Evolutionary conservation across 306 rosid genomes (phyloP).

Genomic region (Vigna radiata): DNA sequence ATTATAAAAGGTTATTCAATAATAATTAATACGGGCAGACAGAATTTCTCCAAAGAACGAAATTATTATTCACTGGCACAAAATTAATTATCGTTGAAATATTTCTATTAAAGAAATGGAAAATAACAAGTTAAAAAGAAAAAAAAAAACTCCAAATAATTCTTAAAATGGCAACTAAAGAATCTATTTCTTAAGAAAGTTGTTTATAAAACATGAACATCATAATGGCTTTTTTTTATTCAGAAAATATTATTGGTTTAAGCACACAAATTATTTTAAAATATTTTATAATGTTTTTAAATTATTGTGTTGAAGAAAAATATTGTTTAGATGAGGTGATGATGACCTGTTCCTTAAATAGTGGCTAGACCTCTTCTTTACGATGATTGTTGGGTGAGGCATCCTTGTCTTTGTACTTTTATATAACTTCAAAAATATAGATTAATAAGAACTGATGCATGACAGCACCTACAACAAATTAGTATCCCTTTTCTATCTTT

Average conservation of each 20-base stretch:
- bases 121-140: too few species aligned
- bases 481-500: slow-evolving; percentile 25
- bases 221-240: not conserved
- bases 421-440: slow-evolving; percentile 1
- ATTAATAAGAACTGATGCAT: slow-evolving; percentile 12
- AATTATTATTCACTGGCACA: too few species aligned
- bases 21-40: too few species aligned
- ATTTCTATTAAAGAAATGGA: too few species aligned
- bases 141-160: not conserved
- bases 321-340: not conserved
- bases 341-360: slow-evolving; percentile 19
- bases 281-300: not conserved
- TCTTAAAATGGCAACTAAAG: too few species aligned
- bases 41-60: too few species aligned
- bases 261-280: not conserved
- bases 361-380: not conserved
- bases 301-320: not conserved
- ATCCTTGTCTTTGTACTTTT: slow-evolving; percentile 9
- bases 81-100: too few species aligned
- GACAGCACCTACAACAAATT: not conserved
- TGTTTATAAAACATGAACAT: not conserved
- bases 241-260: not conserved
- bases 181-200: not conserved
- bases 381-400: slow-evolving; percentile 25
- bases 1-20: too few species aligned